phyloP scores from a whole-genome alignment of 768 basidiomycete species.

The Xanthoconium purpureum region DNA sequence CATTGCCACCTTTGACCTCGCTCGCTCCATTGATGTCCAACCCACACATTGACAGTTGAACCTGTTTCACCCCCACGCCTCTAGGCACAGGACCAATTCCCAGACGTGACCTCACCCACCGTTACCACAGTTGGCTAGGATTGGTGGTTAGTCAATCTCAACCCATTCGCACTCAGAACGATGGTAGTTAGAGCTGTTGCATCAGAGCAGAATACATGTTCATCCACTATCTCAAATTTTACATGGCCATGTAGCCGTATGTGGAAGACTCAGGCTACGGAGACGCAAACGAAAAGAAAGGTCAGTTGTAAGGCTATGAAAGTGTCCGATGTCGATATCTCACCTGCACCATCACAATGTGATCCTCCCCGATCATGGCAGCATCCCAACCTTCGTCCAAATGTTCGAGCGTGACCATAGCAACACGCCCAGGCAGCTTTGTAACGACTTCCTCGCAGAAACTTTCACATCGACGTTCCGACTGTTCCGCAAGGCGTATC shows the following conservation, averaged over 20 bases:
- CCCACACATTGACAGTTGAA: too few species aligned
- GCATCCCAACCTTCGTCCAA: conserved; percentile 26
- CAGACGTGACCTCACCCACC: too few species aligned
- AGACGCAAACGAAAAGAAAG: background rate
- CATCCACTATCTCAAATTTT: background rate
- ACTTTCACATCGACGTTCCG: conserved; percentile 6
- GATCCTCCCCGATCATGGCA: conserved; percentile 37
- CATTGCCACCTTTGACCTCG: too few species aligned
- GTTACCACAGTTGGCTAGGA: too few species aligned
- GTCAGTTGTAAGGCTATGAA: background rate
- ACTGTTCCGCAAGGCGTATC: conserved; percentile 17
- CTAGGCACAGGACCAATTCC: too few species aligned
- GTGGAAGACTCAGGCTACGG: conserved; percentile 8
- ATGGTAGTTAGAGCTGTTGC: background rate
- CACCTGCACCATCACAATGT: conserved; percentile 35
- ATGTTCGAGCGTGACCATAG: conserved; percentile 10
- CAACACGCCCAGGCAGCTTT: conserved; percentile 29
- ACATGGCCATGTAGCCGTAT: conserved; percentile 32
- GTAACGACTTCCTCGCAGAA: conserved; percentile 29
- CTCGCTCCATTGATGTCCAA: too few species aligned
- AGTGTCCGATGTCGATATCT: background rate
- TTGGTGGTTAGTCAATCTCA: too few species aligned
- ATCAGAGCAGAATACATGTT: background rate
- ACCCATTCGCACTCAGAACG: background rate
- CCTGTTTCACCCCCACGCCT: too few species aligned